These are phyloP conservation scores for Tagetes patula DNA, from an alignment of 129 eudicot species.

Conservation along the genomic window DNA sequence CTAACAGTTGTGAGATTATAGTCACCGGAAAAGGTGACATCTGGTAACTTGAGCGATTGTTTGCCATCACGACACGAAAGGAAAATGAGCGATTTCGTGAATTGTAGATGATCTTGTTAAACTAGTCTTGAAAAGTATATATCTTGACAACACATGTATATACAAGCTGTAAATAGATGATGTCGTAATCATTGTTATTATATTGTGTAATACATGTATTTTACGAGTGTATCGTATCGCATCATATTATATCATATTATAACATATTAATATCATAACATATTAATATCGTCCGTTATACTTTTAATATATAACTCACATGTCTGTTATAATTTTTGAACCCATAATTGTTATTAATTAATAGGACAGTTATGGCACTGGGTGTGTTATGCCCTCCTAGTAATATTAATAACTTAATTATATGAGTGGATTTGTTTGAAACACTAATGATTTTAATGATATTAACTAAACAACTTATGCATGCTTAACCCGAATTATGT, in stretches of 20 bases:
- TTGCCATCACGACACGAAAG: conserved; percentile 24
- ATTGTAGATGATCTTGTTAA: neutral
- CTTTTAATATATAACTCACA: neutral
- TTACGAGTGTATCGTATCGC: neutral
- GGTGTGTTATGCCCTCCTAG: too few relatives aligned
- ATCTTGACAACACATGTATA: neutral
- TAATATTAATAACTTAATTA: too few relatives aligned
- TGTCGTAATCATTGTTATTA: neutral
- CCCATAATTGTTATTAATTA: neutral
- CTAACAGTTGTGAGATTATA: conserved; percentile 58
- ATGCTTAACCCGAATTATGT: too few relatives aligned
- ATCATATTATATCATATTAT: neutral
- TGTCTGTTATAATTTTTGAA: neutral
- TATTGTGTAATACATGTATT: neutral
- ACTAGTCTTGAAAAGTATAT: neutral
- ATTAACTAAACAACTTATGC: too few relatives aligned
- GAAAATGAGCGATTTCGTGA: neutral
- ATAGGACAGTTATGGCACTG: too few relatives aligned
- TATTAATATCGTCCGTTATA: too few relatives aligned
- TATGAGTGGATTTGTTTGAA: too few relatives aligned
- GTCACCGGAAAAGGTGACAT: conserved; percentile 34
- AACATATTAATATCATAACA: too few relatives aligned
- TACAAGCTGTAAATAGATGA: neutral
- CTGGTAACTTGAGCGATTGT: conserved; percentile 24
- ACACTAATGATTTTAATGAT: too few relatives aligned